These are phyloP conservation scores for Diaporthe helianthi DNA, from an alignment of 2,329 filamentous ascomycete species.

Conservation along the genomic window DNA sequence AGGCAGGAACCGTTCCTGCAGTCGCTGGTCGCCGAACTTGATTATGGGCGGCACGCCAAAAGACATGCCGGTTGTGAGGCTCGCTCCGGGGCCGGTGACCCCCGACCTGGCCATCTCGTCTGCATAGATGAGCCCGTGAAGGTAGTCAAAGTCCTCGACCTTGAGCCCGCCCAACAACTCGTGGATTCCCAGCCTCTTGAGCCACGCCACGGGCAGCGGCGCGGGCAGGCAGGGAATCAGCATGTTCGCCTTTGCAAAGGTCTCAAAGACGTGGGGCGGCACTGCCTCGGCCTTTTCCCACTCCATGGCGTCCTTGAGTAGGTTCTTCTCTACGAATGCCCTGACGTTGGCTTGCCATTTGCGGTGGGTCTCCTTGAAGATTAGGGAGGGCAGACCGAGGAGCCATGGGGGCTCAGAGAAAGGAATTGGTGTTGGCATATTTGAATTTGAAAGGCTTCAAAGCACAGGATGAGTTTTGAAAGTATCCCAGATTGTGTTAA, in stretches of 20 bases:
- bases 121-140: constrained; percentile 73
- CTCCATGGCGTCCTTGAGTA: constrained; percentile 68
- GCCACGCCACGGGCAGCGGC: constrained; percentile 71
- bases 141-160: constrained; percentile 77
- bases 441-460: neutral
- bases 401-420: constrained; percentile 79
- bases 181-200: constrained; percentile 69
- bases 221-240: constrained; percentile 73
- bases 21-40: constrained; percentile 67
- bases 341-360: constrained; percentile 73
- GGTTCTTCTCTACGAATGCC: constrained; percentile 68
- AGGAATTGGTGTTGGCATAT: constrained; percentile 52
- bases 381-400: constrained; percentile 72
- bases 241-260: constrained; percentile 72
- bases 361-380: constrained; percentile 71
- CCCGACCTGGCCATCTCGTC: constrained; percentile 76
- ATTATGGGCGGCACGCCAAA: constrained; percentile 76
- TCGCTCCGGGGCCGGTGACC: constrained; percentile 66
- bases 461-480: neutral
- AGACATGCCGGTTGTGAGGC: constrained; percentile 74
- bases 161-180: constrained; percentile 70
- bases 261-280: constrained; percentile 67
- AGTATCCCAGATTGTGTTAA: neutral
- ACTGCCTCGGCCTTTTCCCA: constrained; percentile 73
- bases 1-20: constrained; percentile 72